Evolutionary conservation across 768 basidiomycete species (phyloP), one percentile per base, ranked within the genome.

Genomic region (Paxillus involutus): DNA sequence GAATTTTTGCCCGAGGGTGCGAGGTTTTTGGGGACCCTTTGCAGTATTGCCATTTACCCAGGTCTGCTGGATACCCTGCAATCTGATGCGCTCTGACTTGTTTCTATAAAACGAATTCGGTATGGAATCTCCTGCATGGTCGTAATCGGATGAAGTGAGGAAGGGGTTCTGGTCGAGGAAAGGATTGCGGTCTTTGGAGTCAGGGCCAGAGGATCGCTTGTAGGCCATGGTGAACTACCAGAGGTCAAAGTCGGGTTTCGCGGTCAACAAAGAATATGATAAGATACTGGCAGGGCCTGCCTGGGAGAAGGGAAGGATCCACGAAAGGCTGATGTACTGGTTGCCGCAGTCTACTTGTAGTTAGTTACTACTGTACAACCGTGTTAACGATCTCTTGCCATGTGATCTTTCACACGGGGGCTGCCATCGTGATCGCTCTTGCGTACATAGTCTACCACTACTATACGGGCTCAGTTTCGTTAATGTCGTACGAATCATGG

Each of bases 61-160:
- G 3, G 78, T 71, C 49, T 86, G 80, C 71, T 95, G 90, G 41
- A 97, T 80, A 4, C 91, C 91, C 69, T 97, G 95, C 17, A 96
- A 74, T 47, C 94, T 78, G 58, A 76, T 73, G 58, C 90, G 82
- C 76, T 97, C 95, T 0, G 88, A 82, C 76, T 87, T 91, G 74
- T 96, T 96, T 61, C 93, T 82, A 67, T 85, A 84, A 19, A 96
- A 79, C 64, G 87, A 77, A 30, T 68, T 66, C 30, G 66, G 70
- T 26, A 63, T 59, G 33, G 55, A 52, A 52, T 46, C 47, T n/a
- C 64, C 65, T 30, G 70, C 65, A 17, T 65, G 63, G 30, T 67
- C 57, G 16, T 65, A 66, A 51, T 69, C 65, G 8, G 51, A 67
- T 64, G 39, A 59, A 53, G 21, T 63, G 43, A 63, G 24, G 53